These are phyloP conservation scores for Cephaloascus fragrans DNA, from an alignment of 805 yeast genomes.

Conservation along the genomic window DNA sequence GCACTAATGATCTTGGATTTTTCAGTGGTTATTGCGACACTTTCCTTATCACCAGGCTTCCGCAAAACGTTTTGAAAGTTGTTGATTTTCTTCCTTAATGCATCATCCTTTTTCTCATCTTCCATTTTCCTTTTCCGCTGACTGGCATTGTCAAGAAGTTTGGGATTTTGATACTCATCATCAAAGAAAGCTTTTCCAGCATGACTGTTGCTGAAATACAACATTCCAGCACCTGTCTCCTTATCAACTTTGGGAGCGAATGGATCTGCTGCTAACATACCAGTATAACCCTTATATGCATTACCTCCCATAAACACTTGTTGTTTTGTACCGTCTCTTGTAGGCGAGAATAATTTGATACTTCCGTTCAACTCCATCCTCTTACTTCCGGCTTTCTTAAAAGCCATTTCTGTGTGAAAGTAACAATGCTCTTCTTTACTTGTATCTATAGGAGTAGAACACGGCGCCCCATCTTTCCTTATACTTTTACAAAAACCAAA, in stretches of 20 bases:
- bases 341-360: conserved; percentile 47
- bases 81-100: conserved; percentile 18
- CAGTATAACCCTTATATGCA: conserved; percentile 2
- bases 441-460: conserved; percentile 53
- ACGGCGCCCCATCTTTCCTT: conserved; percentile 37
- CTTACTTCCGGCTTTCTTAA: conserved; percentile 41
- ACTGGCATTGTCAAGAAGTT: conserved; percentile 26
- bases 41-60: conserved; percentile 5
- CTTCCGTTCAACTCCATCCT: conserved; percentile 72
- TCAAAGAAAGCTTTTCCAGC: conserved; percentile 43
- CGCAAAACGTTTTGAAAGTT: conserved; percentile 12
- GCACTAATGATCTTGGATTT: conserved; percentile 14
- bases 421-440: conserved; percentile 51
- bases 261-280: background rate
- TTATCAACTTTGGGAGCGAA: conserved; percentile 9
- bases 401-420: conserved; percentile 55
- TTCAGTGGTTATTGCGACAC: conserved; percentile 2
- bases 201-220: conserved; percentile 26
- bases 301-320: conserved; percentile 27
- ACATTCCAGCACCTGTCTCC: conserved; percentile 11
- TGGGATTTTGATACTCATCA: conserved; percentile 39
- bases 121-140: conserved; percentile 18
- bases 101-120: conserved; percentile 18
- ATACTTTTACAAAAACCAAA: conserved; percentile 56
- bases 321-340: conserved; percentile 29